phyloP scores from a whole-genome alignment of 2,329 filamentous ascomycete genomes.

The Colletotrichum magnum region DNA sequence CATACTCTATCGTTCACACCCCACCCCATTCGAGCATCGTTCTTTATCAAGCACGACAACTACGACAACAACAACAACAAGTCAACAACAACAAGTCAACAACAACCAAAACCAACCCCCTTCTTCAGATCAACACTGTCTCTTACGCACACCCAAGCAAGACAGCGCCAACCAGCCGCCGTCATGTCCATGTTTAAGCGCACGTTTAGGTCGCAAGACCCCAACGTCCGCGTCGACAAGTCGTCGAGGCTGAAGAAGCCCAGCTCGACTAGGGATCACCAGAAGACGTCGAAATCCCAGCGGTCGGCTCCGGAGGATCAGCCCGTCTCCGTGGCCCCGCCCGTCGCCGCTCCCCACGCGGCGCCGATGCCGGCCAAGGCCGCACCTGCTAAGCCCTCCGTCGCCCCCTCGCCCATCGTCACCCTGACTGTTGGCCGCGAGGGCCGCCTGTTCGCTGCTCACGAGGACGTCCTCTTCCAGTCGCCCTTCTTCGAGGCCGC shows the following conservation, averaged over 20 bases:
- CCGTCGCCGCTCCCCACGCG: slow-evolving; percentile 55
- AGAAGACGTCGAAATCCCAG: slow-evolving; percentile 88
- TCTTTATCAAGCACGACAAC: slow-evolving; percentile 23
- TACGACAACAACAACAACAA: slow-evolving; percentile 18
- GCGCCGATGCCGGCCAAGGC: slow-evolving; percentile 64
- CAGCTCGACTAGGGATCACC: slow-evolving; percentile 74
- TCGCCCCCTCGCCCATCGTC: slow-evolving; percentile 79
- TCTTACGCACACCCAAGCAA: background rate
- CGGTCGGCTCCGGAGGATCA: slow-evolving; percentile 79
- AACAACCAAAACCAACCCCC: slow-evolving; percentile 14
- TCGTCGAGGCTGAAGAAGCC: slow-evolving; percentile 82
- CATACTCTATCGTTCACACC: slow-evolving; percentile 43
- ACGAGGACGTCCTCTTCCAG: slow-evolving; percentile 90
- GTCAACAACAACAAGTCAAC: slow-evolving; percentile 25
- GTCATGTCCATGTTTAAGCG: slow-evolving; percentile 85
- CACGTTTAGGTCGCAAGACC: slow-evolving; percentile 85
- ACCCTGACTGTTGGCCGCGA: slow-evolving; percentile 88
- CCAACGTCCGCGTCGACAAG: slow-evolving; percentile 82
- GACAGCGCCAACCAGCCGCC: slow-evolving; percentile 48
- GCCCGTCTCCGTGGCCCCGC: slow-evolving; percentile 52
- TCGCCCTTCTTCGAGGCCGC: slow-evolving; percentile 86
- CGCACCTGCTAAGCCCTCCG: slow-evolving; percentile 44
- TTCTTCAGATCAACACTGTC: slow-evolving; percentile 29
- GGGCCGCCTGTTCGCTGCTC: slow-evolving; percentile 91
- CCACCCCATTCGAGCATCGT: slow-evolving; percentile 43